These are phyloP conservation scores for Coccinonectria pachysandricola DNA, from an alignment of 2,329 filamentous ascomycete genomes.

Conservation along the genomic window DNA sequence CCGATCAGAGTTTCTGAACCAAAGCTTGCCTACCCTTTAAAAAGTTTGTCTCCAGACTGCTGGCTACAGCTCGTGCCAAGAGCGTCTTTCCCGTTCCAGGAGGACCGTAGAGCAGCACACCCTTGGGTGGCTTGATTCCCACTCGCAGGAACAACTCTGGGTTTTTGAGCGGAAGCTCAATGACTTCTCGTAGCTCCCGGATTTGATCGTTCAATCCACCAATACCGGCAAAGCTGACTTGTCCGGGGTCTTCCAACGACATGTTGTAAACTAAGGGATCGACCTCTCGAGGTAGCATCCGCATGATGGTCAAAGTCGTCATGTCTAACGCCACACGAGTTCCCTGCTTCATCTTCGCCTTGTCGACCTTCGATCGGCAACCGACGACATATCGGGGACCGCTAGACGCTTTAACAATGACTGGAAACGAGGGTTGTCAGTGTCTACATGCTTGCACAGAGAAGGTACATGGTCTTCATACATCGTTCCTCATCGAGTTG, in stretches of 20 bases:
- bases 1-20: no score
- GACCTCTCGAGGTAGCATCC: slow-evolving; percentile 96
- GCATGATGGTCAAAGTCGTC: slow-evolving; percentile 99
- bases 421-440: slow-evolving; percentile 33
- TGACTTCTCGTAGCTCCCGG: slow-evolving; percentile 91
- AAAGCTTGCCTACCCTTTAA: slow-evolving; percentile 61
- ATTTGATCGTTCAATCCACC: slow-evolving; percentile 98
- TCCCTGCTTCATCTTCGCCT: slow-evolving; percentile 93
- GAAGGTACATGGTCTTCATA: slow-evolving; percentile 34
- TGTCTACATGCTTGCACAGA: neutral
- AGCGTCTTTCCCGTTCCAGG: slow-evolving; percentile 96
- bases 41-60: slow-evolving; percentile 96
- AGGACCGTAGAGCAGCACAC: slow-evolving; percentile 89
- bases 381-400: slow-evolving; percentile 96
- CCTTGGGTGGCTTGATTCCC: slow-evolving; percentile 97
- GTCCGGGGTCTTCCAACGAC: slow-evolving; percentile 95
- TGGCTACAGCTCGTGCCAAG: slow-evolving; percentile 86
- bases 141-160: slow-evolving; percentile 94
- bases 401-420: slow-evolving; percentile 97
- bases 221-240: slow-evolving; percentile 96
- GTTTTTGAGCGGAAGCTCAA: slow-evolving; percentile 96
- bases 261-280: slow-evolving; percentile 99
- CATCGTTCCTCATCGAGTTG: slow-evolving; percentile 98
- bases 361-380: slow-evolving; percentile 97
- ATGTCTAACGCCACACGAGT: slow-evolving; percentile 96